Evolutionary conservation across 2,329 filamentous ascomycete species (phyloP).

Genomic region (Beauveria australis): DNA sequence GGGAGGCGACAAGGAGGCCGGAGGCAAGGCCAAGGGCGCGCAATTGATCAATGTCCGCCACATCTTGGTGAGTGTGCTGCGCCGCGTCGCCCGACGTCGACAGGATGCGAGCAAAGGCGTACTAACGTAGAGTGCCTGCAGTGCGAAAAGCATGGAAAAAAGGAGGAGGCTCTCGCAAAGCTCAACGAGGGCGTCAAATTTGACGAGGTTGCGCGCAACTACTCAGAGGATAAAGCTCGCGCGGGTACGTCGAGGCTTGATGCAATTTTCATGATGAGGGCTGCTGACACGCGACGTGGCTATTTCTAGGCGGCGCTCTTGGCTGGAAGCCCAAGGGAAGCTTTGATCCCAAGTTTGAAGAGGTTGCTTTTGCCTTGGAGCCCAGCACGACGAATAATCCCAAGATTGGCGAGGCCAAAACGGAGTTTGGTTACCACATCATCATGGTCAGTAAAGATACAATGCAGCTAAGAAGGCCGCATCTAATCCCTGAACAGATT

Average conservation of each 20-base stretch:
- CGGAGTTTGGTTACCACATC: conserved; percentile 69
- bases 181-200: conserved; percentile 61
- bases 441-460: conserved; percentile 53
- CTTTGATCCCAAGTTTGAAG: conserved; percentile 62
- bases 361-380: conserved; percentile 61
- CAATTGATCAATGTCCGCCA: conserved; percentile 67
- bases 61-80: conserved; percentile 43
- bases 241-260: conserved; percentile 36
- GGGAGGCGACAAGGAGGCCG: conserved; percentile 21
- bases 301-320: conserved; percentile 53
- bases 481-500: conserved; percentile 12
- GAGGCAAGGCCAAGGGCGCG: conserved; percentile 41
- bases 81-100: not conserved
- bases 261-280: conserved; percentile 5
- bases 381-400: conserved; percentile 56
- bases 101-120: not conserved
- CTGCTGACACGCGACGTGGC: not conserved
- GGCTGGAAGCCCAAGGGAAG: conserved; percentile 66
- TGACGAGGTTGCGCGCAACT: conserved; percentile 64
- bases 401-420: conserved; percentile 63
- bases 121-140: not conserved
- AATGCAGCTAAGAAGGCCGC: not conserved
- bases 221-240: conserved; percentile 69
- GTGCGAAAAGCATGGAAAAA: conserved; percentile 71
- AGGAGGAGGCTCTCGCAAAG: conserved; percentile 66